Percentiles rank a stretch among this genome's conserved stretches.
phyloP scores from a whole-genome alignment of 2,329 filamentous ascomycete genomes.

The Phyllosticta citriasiana region DNA sequence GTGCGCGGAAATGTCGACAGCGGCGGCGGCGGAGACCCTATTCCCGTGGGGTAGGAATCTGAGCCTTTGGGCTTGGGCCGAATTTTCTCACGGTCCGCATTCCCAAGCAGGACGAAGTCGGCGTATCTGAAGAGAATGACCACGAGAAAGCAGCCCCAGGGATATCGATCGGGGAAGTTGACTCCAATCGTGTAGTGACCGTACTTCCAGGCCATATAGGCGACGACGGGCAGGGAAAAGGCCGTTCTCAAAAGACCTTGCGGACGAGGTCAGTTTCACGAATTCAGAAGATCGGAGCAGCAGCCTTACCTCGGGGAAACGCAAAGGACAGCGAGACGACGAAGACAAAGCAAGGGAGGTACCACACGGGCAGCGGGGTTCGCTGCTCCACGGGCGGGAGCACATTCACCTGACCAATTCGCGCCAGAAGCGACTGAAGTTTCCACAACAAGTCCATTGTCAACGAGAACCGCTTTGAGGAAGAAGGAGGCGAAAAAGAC shows the following conservation, averaged over 20 bases:
- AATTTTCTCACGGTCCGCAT: neutral
- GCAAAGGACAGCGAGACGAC: neutral
- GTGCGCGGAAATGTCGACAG: neutral
- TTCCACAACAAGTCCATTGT: neutral
- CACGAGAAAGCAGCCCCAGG: neutral
- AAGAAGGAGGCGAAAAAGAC: neutral
- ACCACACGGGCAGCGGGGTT: neutral
- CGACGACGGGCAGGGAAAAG: neutral
- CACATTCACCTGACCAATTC: neutral
- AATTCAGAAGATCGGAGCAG: neutral
- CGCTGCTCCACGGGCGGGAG: neutral
- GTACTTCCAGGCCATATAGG: neutral
- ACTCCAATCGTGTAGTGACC: neutral
- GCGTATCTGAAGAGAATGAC: neutral
- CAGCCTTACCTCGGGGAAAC: neutral
- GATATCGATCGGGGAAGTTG: neutral
- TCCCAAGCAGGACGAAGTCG: neutral
- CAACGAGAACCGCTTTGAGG: neutral
- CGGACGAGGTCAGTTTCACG: neutral
- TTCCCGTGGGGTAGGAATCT: neutral
- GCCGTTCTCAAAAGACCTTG: neutral
- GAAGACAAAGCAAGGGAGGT: neutral
- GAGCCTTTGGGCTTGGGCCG: neutral
- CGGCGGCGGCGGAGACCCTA: neutral
- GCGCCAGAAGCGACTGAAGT: neutral